Base-by-base conservation (phyloP, 345 rosid species). In the Euphorbia peplus region DNA sequence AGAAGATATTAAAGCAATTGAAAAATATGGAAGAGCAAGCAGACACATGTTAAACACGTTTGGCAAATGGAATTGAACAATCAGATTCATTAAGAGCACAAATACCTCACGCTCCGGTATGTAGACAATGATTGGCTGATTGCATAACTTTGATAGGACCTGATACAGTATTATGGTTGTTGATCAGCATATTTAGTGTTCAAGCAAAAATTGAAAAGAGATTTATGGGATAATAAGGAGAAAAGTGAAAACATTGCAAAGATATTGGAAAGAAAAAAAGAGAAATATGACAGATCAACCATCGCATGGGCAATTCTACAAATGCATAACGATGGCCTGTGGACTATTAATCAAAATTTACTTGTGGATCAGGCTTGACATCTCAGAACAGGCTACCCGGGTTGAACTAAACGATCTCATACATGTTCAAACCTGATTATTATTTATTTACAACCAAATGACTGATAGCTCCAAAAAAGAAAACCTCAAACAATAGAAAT, bases 101-200 rank as follows among this genome's bases (percentile, higher is more conserved):
- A 52, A 55, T 77, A 86, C 97, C 97, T 93, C 97, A 32, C 88
- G 88, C 81, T 81, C 95, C 8, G 93, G 91, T 64, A 93, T 91
- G 75, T 89, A 89, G 58, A 93, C 92, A 25, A 81, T 67, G 60
- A 91, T 74, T 6, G 96, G 96, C 79, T 84, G 98, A 70, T 78
- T 65, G 64, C 96, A 91, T 59, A 91, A 77, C 75, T 81, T 91
- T 41, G 97, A 91, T 66, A 91, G 86, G 50, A 93, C 98, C 95
- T 93, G 85, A 63, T 66, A 14, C 42, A 73, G 50, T 39, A 60
- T 21, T 35, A 62, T 4, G 26, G 68, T 30, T 56, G 22, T 47
- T 58, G 68, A 47, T 71, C 67, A 67, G 59, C 29, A 64, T 10
- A 25, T n/a, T n/a, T 0, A 24, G 18, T 47, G 68, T 60, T 69